A percentile compares a stretch with the other conserved stretches of the same genome.
Evolutionary conservation across 2,329 filamentous ascomycete genomes (phyloP).

Genomic region (Zasmidium cellare): DNA sequence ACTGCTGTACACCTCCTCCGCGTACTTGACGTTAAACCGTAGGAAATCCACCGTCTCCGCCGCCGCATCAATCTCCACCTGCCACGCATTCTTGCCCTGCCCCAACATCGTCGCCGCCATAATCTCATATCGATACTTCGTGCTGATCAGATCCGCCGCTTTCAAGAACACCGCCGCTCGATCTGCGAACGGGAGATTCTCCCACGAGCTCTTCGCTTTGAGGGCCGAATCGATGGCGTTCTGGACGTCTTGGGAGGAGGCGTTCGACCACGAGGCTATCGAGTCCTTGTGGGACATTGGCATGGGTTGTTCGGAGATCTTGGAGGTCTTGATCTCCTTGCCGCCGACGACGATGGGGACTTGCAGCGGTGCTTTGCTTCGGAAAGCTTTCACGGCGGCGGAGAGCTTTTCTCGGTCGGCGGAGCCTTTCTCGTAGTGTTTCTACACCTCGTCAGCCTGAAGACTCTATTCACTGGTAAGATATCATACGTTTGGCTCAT

Average conservation of each 20-base stretch:
- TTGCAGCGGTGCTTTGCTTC: conserved; percentile 68
- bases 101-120: conserved; percentile 96
- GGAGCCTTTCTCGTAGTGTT: conserved; percentile 85
- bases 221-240: conserved; percentile 81
- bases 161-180: conserved; percentile 93
- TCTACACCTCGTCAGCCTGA: conserved; percentile 53
- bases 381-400: conserved; percentile 69
- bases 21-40: conserved; percentile 87
- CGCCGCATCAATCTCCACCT: conserved; percentile 96
- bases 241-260: conserved; percentile 72
- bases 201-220: conserved; percentile 83
- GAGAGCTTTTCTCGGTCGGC: conserved; percentile 74
- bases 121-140: conserved; percentile 93
- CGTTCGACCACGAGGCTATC: conserved; percentile 83
- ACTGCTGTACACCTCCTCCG: conserved; percentile 83
- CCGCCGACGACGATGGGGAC: conserved; percentile 84
- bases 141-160: conserved; percentile 85
- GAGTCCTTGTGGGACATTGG: conserved; percentile 75
- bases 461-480: background rate
- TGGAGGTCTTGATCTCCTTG: conserved; percentile 61
- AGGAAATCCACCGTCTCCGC: conserved; percentile 92
- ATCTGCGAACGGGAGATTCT: conserved; percentile 82
- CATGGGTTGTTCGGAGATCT: conserved; percentile 71
- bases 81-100: conserved; percentile 98
- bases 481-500: conserved; percentile 91